phyloP scores from a whole-genome alignment of 202 grass and related monocot species.

The Saccharum hybrid region DNA sequence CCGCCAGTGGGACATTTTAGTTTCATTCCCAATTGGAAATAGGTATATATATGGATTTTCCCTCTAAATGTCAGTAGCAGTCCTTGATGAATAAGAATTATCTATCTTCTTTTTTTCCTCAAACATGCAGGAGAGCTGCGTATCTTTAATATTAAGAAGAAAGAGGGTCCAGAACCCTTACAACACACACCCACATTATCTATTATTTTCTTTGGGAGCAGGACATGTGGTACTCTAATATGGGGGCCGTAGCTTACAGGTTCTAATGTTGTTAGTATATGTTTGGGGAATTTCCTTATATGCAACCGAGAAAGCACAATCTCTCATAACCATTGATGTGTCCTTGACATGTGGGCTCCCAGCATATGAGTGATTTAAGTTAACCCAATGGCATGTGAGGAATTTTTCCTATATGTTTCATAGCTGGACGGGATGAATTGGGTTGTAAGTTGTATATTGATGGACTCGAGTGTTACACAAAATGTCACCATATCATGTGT shows the following conservation, averaged over 20 bases:
- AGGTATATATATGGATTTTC: background rate
- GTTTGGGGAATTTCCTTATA: slow-evolving; percentile 6
- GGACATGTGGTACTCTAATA: slow-evolving; percentile 28
- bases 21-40: background rate
- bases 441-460: slow-evolving; percentile 16
- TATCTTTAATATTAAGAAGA: background rate
- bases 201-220: slow-evolving; percentile 24
- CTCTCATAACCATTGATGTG: background rate
- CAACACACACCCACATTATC: background rate
- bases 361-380: background rate
- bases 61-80: slow-evolving; percentile 8
- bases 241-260: background rate
- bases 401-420: slow-evolving; percentile 25
- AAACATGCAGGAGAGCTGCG: background rate
- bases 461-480: background rate
- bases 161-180: background rate
- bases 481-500: slow-evolving; percentile 22
- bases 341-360: background rate
- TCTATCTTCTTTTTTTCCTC: background rate
- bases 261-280: slow-evolving; percentile 27
- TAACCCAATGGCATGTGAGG: too few relatives aligned
- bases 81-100: slow-evolving; percentile 19
- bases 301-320: background rate
- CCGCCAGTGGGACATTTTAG: background rate
- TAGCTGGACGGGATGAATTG: slow-evolving; percentile 11